These are phyloP conservation scores for Escallonia rubra DNA, from an alignment of 129 eudicot genomes.

Conservation along the genomic window DNA sequence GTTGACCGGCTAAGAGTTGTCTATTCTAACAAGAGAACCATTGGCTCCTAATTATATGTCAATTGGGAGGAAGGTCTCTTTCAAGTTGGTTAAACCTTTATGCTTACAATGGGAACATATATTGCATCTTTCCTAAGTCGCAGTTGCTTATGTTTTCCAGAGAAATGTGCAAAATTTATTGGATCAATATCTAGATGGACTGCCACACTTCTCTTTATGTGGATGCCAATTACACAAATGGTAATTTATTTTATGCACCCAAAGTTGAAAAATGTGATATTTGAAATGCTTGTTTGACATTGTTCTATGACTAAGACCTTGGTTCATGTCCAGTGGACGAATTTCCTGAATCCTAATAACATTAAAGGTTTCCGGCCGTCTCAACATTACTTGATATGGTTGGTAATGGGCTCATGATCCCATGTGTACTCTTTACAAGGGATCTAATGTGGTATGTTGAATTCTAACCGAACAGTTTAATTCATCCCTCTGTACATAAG, in stretches of 20 bases:
- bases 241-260: constrained; percentile 30
- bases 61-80: too few relatives aligned
- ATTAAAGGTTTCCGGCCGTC: constrained; percentile 82
- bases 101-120: too few relatives aligned
- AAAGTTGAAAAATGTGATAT: not conserved
- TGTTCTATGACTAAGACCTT: constrained; percentile 13
- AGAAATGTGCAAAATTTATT: constrained; percentile 47
- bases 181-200: constrained; percentile 94
- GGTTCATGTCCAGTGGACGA: constrained; percentile 83
- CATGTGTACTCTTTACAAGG: constrained; percentile 87
- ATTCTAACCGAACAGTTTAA: too few relatives aligned
- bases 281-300: constrained; percentile 1
- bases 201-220: constrained; percentile 98
- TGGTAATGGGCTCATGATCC: constrained; percentile 93
- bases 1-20: too few relatives aligned
- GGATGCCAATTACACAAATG: constrained; percentile 99
- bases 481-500: too few relatives aligned
- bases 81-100: too few relatives aligned
- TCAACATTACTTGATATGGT: constrained; percentile 95
- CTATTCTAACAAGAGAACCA: too few relatives aligned
- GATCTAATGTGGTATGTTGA: constrained; percentile 94
- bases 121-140: constrained; percentile 11
- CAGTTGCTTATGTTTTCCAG: constrained; percentile 36
- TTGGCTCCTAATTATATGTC: too few relatives aligned
- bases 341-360: constrained; percentile 83